phyloP scores from a whole-genome alignment of 805 yeast genomes.

The Jamesozyma lodderae region DNA sequence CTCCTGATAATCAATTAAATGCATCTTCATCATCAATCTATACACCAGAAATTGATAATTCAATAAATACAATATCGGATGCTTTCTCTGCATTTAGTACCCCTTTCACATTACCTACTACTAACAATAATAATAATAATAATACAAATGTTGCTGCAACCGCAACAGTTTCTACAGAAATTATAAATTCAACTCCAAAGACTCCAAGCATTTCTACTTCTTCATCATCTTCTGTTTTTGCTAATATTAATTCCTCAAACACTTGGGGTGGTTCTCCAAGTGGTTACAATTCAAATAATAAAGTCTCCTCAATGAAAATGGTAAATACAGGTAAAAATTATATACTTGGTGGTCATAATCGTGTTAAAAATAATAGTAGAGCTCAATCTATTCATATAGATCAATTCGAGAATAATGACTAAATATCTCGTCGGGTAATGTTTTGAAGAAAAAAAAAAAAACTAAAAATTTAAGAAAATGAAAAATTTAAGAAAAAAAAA shows the following conservation, averaged over 20 bases:
- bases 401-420: constrained; percentile 14
- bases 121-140: not conserved
- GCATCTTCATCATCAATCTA: not conserved
- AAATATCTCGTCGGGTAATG: not conserved
- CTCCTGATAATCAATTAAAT: not conserved
- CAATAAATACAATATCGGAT: constrained; percentile 1
- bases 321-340: constrained; percentile 29
- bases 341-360: constrained; percentile 28
- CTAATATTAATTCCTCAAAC: not conserved
- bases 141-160: too few relatives aligned
- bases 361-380: constrained; percentile 25
- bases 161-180: not conserved
- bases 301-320: constrained; percentile 11
- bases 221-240: constrained; percentile 1
- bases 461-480: not conserved
- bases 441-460: too few relatives aligned
- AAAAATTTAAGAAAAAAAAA: not conserved
- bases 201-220: constrained; percentile 11
- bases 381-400: constrained; percentile 31
- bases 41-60: not conserved
- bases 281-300: not conserved
- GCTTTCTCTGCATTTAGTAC: constrained; percentile 4
- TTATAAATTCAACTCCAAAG: constrained; percentile 9
- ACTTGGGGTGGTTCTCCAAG: constrained; percentile 15
- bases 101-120: constrained; percentile 1